Percentiles rank a stretch among this genome's conserved stretches.
Conservation (phyloP, 331 rosid genomes). For the Telfairia occidentalis region DNA sequence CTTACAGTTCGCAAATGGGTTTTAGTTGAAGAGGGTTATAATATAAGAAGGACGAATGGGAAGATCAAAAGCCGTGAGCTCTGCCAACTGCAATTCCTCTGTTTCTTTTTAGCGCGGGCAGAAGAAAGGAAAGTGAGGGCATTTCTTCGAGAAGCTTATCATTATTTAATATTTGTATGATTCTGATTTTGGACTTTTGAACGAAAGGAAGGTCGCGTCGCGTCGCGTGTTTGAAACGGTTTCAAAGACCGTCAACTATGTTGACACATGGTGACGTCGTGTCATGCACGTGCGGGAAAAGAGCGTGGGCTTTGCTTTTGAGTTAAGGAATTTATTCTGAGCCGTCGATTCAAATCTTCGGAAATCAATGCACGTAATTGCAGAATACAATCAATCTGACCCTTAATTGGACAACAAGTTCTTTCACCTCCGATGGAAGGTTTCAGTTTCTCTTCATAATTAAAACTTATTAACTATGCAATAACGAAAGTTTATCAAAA, state of each 20-base stretch:
- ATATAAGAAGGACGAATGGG: neutral
- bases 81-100: neutral
- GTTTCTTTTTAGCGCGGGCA: neutral
- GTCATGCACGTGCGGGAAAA: neutral
- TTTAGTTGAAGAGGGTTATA: neutral
- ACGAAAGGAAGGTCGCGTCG: neutral
- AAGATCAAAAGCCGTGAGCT: neutral
- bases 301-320: neutral
- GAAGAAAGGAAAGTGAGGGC: constrained; percentile 1
- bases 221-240: neutral
- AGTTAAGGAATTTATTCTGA: neutral
- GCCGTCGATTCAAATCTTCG: neutral
- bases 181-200: neutral
- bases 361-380: neutral
- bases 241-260: neutral
- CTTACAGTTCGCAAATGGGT: neutral
- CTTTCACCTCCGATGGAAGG: neutral
- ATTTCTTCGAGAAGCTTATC: neutral
- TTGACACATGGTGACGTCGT: neutral
- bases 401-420: neutral
- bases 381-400: neutral
- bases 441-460: neutral
- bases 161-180: neutral
- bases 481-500: no score
- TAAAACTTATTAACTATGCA: neutral